These are phyloP conservation scores for Xylogone sp. DNA, from an alignment of 2,329 filamentous ascomycete genomes.

Conservation along the genomic window DNA sequence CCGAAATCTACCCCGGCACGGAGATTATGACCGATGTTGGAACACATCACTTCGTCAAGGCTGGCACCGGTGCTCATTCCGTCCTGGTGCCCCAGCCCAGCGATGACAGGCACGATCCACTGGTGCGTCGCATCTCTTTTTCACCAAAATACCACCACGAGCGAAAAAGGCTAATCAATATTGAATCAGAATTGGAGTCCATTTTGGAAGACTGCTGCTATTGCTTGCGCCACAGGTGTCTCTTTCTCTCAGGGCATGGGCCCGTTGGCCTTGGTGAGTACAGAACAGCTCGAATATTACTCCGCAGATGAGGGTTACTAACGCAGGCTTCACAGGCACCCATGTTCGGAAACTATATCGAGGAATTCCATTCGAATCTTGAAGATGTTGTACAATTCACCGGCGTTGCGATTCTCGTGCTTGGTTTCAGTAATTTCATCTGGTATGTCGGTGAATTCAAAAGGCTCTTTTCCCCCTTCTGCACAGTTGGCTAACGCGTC, in stretches of 20 bases:
- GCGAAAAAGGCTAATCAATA: no score
- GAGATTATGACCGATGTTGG: slow-evolving; percentile 50
- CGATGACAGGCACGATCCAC: slow-evolving; percentile 43
- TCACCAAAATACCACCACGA: no score
- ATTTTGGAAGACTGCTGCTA: slow-evolving; percentile 39
- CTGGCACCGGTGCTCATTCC: slow-evolving; percentile 35
- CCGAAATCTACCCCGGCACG: slow-evolving; percentile 26
- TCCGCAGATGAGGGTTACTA: slow-evolving; percentile 1
- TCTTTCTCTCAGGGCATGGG: slow-evolving; percentile 39
- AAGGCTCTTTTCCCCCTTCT: background rate
- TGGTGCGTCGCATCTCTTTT: slow-evolving; percentile 19
- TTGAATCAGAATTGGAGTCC: slow-evolving; percentile 35
- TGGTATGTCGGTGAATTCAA: slow-evolving; percentile 28
- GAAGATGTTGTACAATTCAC: slow-evolving; percentile 47
- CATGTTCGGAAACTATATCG: slow-evolving; percentile 56
- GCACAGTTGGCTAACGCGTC: background rate
- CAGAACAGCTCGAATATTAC: background rate
- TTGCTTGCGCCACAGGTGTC: slow-evolving; percentile 31
- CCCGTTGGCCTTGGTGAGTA: slow-evolving; percentile 33
- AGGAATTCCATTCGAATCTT: slow-evolving; percentile 49
- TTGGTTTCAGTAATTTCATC: slow-evolving; percentile 49
- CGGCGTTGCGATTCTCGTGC: slow-evolving; percentile 42
- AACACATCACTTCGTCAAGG: slow-evolving; percentile 60
- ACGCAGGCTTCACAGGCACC: slow-evolving; percentile 28
- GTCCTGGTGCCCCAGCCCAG: slow-evolving; percentile 46